Percentiles rank a stretch among this genome's conserved stretches.
Conservation (phyloP, 75 land plant species). For the Selaginella tamariscina region DNA sequence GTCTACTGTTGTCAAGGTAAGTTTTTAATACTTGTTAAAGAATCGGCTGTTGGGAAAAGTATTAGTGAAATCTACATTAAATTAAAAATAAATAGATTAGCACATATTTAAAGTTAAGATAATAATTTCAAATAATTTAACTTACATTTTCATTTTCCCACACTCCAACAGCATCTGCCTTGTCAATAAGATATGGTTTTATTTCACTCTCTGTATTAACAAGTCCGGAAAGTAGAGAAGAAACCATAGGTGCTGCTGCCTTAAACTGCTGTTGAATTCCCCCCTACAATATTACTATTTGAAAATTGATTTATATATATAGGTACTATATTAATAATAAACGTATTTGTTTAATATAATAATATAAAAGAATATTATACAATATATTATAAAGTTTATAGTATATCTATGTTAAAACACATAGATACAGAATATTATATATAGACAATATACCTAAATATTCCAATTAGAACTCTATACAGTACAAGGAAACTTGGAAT, state of each 20-base stretch:
- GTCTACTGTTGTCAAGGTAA: constrained; percentile 12
- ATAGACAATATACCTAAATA: too few relatives aligned
- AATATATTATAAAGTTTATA: too few relatives aligned
- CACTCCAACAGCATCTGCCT: constrained; percentile 39
- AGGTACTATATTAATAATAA: too few relatives aligned
- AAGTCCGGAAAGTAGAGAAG: constrained; percentile 28
- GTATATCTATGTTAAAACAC: too few relatives aligned
- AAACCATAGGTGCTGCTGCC: constrained; percentile 35
- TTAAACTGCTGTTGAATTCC: constrained; percentile 40
- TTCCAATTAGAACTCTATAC: too few relatives aligned
- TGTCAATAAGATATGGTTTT: constrained; percentile 27
- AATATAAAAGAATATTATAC: too few relatives aligned
- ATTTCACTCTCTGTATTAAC: constrained; percentile 13
- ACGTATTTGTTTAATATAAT: too few relatives aligned
- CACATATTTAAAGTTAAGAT: too few relatives aligned
- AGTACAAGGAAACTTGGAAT: too few relatives aligned
- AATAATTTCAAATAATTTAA: too few relatives aligned
- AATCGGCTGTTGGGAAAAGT: constrained; percentile 35
- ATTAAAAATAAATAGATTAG: constrained; percentile 12
- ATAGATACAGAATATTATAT: too few relatives aligned
- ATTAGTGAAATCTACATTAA: constrained; percentile 26
- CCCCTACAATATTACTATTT: constrained; percentile 21
- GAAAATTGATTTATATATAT: too few relatives aligned
- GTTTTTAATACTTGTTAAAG: constrained; percentile 19
- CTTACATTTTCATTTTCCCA: constrained; percentile 39